These are phyloP conservation scores for Aspergillus pseudoterreus DNA, from an alignment of 2,329 filamentous ascomycete genomes.

Conservation along the genomic window DNA sequence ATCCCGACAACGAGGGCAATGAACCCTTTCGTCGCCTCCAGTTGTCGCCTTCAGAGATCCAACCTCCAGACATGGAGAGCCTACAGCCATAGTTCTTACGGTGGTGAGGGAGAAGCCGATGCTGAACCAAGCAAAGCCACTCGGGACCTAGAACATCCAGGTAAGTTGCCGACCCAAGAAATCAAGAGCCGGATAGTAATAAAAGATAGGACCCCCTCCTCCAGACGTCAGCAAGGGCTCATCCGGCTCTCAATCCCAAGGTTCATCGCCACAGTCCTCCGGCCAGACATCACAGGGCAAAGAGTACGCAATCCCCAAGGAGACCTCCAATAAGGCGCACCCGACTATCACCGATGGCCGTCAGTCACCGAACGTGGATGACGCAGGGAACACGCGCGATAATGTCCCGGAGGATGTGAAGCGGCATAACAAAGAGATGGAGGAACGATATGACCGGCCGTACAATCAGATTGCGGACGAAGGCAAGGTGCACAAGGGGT, in stretches of 20 bases:
- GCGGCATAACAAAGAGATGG: slow-evolving; percentile 31
- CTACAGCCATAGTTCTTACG: slow-evolving; percentile 20
- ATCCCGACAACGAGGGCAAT: neutral
- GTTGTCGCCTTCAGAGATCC: neutral
- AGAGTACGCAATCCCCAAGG: slow-evolving; percentile 12
- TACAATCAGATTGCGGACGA: slow-evolving; percentile 29
- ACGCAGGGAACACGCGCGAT: slow-evolving; percentile 19
- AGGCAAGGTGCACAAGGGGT: slow-evolving; percentile 19
- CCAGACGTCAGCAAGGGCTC: slow-evolving; percentile 14
- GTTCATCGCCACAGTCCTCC: slow-evolving; percentile 1
- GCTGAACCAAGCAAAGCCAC: slow-evolving; percentile 13
- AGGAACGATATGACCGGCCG: slow-evolving; percentile 29
- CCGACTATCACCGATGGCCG: slow-evolving; percentile 30
- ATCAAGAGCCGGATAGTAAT: neutral
- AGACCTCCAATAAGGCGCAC: slow-evolving; percentile 32
- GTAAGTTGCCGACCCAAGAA: slow-evolving; percentile 6
- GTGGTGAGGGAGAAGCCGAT: slow-evolving; percentile 11
- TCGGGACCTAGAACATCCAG: slow-evolving; percentile 22
- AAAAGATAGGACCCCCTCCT: slow-evolving; percentile 16
- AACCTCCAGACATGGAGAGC: slow-evolving; percentile 3
- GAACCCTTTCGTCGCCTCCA: neutral
- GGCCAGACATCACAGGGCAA: neutral
- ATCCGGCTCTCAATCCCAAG: slow-evolving; percentile 3
- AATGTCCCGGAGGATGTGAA: slow-evolving; percentile 34
- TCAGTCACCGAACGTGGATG: slow-evolving; percentile 28